Conservation (phyloP, 2,329 filamentous ascomycete genomes). For the Ophiostoma himal-ulmi region DNA sequence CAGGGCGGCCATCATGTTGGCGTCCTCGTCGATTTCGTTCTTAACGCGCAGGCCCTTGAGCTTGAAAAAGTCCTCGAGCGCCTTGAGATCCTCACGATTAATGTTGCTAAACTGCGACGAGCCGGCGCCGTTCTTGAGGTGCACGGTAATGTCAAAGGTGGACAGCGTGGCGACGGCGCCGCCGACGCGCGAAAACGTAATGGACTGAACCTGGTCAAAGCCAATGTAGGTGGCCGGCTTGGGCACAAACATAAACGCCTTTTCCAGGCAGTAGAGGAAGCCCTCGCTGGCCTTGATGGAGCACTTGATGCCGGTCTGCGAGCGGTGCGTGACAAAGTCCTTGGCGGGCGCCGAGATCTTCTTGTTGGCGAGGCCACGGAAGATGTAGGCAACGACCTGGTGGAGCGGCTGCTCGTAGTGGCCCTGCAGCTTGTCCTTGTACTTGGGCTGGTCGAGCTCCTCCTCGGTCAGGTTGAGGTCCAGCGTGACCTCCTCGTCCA, state of each 20-base stretch:
- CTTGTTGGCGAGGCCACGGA: constrained; percentile 89
- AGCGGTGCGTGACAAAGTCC: constrained; percentile 90
- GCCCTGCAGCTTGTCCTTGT: constrained; percentile 80
- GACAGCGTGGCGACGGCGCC: constrained; percentile 89
- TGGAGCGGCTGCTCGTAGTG: constrained; percentile 94
- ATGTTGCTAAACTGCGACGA: constrained; percentile 99
- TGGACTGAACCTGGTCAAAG: constrained; percentile 83
- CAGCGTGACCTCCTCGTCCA: constrained; percentile 93
- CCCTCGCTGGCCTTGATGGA: constrained; percentile 99
- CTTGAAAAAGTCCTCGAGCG: constrained; percentile 96
- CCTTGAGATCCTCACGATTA: constrained; percentile 94
- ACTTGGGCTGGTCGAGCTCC: constrained; percentile 65
- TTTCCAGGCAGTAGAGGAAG: constrained; percentile 93
- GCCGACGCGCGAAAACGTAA: constrained; percentile 93
- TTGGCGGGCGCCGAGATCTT: constrained; percentile 90
- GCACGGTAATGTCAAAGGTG: constrained; percentile 94
- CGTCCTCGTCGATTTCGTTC: constrained; percentile 97
- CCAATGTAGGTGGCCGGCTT: constrained; percentile 97
- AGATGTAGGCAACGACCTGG: constrained; percentile 90
- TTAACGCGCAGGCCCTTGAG: constrained; percentile 91
- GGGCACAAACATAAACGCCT: constrained; percentile 97
- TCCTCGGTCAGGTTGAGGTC: constrained; percentile 95
- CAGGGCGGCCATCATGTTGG: constrained; percentile 70
- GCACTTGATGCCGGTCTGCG: constrained; percentile 94
- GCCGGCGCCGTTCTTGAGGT: constrained; percentile 76